These are phyloP conservation scores for Colletotrichum chlorophyti DNA, from an alignment of 2,329 filamentous ascomycete species.

Conservation along the genomic window DNA sequence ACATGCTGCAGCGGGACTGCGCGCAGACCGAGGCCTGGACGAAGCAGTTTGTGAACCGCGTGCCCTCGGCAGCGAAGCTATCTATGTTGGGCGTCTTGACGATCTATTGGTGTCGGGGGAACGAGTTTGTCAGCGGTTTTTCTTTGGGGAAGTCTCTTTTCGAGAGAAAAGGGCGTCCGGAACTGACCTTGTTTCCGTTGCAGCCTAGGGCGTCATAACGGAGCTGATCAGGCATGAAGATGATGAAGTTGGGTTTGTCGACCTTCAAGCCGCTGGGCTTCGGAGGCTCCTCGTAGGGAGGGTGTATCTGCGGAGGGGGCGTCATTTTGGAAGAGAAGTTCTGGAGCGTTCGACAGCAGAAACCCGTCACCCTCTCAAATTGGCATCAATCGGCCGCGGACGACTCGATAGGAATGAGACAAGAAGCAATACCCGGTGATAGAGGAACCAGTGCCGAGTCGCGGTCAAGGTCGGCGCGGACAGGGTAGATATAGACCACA, in stretches of 20 bases:
- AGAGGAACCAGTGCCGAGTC: no score
- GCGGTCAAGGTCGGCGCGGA: no score
- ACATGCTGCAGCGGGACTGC: constrained; percentile 54
- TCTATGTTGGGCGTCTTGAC: constrained; percentile 50
- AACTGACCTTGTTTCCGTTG: constrained; percentile 31
- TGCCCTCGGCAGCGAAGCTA: constrained; percentile 43
- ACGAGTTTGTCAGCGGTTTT: background rate
- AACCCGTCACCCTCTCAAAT: no score
- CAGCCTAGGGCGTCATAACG: constrained; percentile 51
- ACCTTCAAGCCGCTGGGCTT: constrained; percentile 28
- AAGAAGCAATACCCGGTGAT: no score
- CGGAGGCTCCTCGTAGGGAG: constrained; percentile 15
- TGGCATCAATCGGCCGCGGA: no score
- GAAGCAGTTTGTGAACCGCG: constrained; percentile 52
- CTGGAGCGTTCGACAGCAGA: no score
- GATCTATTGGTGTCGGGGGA: background rate
- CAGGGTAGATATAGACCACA: constrained; percentile 1
- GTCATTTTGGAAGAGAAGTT: background rate
- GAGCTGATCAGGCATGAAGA: constrained; percentile 57
- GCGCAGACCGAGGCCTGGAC: constrained; percentile 53
- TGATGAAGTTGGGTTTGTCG: constrained; percentile 43
- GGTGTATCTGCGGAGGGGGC: background rate
- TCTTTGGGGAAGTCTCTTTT: no score
- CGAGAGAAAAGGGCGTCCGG: no score
- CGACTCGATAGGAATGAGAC: no score